Evolutionary conservation across 2,329 filamentous ascomycete species (phyloP), one percentile per base, ranked within the genome.

Genomic region (Phaeoacremonium minimum): DNA sequence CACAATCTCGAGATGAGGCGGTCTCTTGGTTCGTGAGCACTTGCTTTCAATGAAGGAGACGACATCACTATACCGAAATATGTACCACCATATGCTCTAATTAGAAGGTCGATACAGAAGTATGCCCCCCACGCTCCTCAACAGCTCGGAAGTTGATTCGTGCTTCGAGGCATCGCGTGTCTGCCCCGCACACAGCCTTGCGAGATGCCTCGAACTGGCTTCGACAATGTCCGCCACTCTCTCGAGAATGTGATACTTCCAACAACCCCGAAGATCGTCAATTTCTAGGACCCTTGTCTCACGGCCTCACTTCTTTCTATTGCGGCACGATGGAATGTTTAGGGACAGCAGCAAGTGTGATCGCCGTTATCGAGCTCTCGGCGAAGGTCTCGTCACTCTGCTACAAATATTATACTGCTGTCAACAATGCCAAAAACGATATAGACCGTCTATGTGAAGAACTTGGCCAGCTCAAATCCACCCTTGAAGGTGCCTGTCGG

Each of bases 351-450:
- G 39, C 39, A 38, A 38, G 32, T 35, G 17, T 32, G 18, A 42
- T 42, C 28, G 35, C 36, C 9, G 39, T 42, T 29, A 20, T 42
- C 16, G 39, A 42, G 31, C 39, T 42, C 18, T 31, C 39, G 31
- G 36, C 39, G 30, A 42, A 42, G 35, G 18, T 42, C 28, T 31
- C 4, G 4, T 32, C 18, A 9, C 26, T 42, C 35, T 42, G 39
- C 37, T 35, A 37, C 39, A 32, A 38, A 28, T 42, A 41, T 32
- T 38, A 9, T 14, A 34, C 33, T 18, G 38, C 33, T 22, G 38
- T 41, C 34, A 30, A 41, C 32, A 37, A 19, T 32, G 40, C 40
- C 32, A 42, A 22, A 30, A 19, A 30, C 32, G 36, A 42, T 30
- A 42, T 42, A 19, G 36, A 42, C 8, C 40, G 40, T 36, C 33